Percentiles rank a stretch among this genome's conserved stretches.
These are phyloP conservation scores for Viola odorata DNA, from an alignment of 345 rosid genomes.

Conservation along the genomic window DNA sequence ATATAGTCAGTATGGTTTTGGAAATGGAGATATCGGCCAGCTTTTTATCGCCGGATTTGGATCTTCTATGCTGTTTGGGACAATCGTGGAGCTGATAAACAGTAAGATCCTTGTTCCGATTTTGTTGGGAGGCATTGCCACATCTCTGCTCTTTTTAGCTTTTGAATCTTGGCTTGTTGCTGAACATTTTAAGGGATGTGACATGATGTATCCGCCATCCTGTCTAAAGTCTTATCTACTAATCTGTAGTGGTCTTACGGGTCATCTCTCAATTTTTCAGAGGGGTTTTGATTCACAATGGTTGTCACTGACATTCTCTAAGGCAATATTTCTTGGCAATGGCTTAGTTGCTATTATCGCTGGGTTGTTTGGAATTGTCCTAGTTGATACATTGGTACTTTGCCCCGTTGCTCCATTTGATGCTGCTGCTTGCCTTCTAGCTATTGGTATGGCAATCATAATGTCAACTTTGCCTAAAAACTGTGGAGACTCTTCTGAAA, in stretches of 20 bases:
- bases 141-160: too few species aligned
- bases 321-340: conserved; percentile 70
- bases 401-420: conserved; percentile 76
- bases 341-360: conserved; percentile 59
- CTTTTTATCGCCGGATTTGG: too few species aligned
- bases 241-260: conserved; percentile 17
- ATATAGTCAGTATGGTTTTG: too few species aligned
- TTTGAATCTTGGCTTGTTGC: too few species aligned
- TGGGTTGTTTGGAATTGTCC: conserved; percentile 56
- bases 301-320: conserved; percentile 67
- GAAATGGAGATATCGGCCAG: too few species aligned
- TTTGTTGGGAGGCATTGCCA: conserved; percentile 31
- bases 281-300: conserved; percentile 69
- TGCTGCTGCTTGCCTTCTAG: conserved; percentile 69
- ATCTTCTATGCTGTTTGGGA: too few species aligned
- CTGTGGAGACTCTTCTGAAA: conserved; percentile 63
- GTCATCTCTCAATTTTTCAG: conserved; percentile 25
- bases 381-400: conserved; percentile 47
- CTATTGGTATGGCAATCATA: conserved; percentile 57
- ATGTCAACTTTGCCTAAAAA: conserved; percentile 59
- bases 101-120: too few species aligned
- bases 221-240: too few species aligned
- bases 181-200: too few species aligned
- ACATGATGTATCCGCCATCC: too few species aligned
- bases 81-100: too few species aligned